Evolutionary conservation across 2,329 filamentous ascomycete genomes (phyloP).

Genomic region (Trichoderma pleuroti): DNA sequence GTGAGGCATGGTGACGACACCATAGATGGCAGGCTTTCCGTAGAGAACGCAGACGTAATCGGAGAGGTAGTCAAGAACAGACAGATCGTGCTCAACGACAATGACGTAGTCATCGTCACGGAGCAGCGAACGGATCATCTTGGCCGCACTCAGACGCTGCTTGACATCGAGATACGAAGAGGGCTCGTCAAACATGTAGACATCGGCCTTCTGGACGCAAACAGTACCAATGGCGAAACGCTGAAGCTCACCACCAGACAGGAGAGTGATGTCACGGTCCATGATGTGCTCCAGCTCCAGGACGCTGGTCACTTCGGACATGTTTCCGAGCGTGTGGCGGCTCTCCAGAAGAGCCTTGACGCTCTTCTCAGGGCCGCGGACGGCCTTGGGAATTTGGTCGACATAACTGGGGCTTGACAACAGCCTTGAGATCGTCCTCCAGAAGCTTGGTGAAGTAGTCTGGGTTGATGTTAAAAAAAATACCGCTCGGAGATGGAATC

Average conservation of each 20-base stretch:
- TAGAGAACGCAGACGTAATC: constrained; percentile 98
- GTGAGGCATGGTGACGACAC: constrained; percentile 92
- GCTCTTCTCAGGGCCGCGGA: constrained; percentile 75
- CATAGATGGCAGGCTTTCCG: constrained; percentile 90
- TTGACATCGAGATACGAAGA: constrained; percentile 99
- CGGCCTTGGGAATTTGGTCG: constrained; percentile 92
- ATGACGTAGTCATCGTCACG: constrained; percentile 93
- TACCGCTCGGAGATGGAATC: background rate
- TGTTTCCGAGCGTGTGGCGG: constrained; percentile 72
- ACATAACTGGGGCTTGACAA: constrained; percentile 99
- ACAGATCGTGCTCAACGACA: constrained; percentile 98
- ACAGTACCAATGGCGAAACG: constrained; percentile 96
- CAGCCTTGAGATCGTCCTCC: constrained; percentile 94
- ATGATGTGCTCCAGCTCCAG: constrained; percentile 86
- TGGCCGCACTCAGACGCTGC: constrained; percentile 89
- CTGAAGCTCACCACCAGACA: constrained; percentile 97
- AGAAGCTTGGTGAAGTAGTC: constrained; percentile 99
- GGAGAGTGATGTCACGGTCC: constrained; percentile 82
- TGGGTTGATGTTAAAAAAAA: constrained; percentile 22
- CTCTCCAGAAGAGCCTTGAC: constrained; percentile 76
- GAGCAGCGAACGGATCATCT: constrained; percentile 87
- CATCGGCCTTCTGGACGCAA: constrained; percentile 92
- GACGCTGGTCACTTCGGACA: constrained; percentile 75
- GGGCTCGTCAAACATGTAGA: constrained; percentile 99
- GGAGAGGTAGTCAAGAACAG: constrained; percentile 95